These are phyloP conservation scores for Penicillium subrubescens DNA, from an alignment of 495 filamentous ascomycete genomes.

Conservation along the genomic window DNA sequence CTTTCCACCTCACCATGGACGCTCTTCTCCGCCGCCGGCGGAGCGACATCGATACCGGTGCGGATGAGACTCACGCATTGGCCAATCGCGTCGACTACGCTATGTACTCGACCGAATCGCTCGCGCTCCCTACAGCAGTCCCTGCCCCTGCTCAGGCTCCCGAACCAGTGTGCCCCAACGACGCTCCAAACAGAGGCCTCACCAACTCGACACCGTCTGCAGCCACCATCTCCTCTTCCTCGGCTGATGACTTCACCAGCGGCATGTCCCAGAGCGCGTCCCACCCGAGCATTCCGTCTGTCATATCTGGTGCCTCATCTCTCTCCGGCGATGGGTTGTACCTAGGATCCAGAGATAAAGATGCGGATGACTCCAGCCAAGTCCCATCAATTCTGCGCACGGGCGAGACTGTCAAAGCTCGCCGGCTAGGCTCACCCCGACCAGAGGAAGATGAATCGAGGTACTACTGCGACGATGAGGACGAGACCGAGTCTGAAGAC, in stretches of 20 bases:
- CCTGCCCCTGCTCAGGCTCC: slow-evolving; percentile 28
- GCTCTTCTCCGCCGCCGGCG: slow-evolving; percentile 39
- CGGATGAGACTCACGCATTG: slow-evolving; percentile 23
- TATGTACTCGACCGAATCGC: slow-evolving; percentile 30
- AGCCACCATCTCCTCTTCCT: slow-evolving; percentile 52
- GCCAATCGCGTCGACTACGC: slow-evolving; percentile 28
- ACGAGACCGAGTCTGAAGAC: slow-evolving; percentile 53
- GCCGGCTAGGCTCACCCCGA: slow-evolving; percentile 22
- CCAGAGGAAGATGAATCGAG: slow-evolving; percentile 45
- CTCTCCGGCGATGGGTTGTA: slow-evolving; percentile 55
- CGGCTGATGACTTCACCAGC: slow-evolving; percentile 56
- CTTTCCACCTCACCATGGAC: slow-evolving; percentile 47
- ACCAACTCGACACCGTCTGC: slow-evolving; percentile 59
- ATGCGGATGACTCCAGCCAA: slow-evolving; percentile 32
- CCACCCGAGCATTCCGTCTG: slow-evolving; percentile 74
- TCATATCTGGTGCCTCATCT: slow-evolving; percentile 81
- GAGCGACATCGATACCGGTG: slow-evolving; percentile 34
- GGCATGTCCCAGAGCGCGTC: slow-evolving; percentile 66
- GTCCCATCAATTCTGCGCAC: slow-evolving; percentile 49
- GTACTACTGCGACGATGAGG: slow-evolving; percentile 51
- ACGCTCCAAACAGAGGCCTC: slow-evolving; percentile 49
- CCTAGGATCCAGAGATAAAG: slow-evolving; percentile 27
- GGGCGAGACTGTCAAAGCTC: slow-evolving; percentile 48
- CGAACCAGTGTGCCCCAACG: slow-evolving; percentile 48
- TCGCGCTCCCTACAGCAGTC: slow-evolving; percentile 20